phyloP scores from a whole-genome alignment of 495 filamentous ascomycete genomes.

The Lichina pygmaea region DNA sequence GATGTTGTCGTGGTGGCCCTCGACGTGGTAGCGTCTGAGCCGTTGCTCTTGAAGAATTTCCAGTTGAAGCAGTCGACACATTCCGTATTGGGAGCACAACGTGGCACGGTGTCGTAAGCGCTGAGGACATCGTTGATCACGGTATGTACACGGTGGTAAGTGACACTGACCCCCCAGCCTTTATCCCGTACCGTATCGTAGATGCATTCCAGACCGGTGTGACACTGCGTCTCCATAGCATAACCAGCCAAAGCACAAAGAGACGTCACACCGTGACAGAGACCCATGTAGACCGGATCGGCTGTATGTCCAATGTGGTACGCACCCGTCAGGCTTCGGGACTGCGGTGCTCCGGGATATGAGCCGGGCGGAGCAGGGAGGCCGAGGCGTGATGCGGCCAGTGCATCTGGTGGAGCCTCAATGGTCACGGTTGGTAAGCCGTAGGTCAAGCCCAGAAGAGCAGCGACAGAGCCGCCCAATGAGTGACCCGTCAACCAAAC shows the following conservation, averaged over 20 bases:
- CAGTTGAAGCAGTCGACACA: constrained; percentile 79
- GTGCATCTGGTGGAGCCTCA: constrained; percentile 69
- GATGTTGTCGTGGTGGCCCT: constrained; percentile 24
- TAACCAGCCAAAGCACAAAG: constrained; percentile 83
- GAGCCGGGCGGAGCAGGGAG: constrained; percentile 64
- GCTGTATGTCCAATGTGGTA: constrained; percentile 91
- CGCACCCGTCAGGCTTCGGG: constrained; percentile 43
- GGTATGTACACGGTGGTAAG: constrained; percentile 57
- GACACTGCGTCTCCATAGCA: constrained; percentile 74
- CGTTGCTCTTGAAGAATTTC: constrained; percentile 86
- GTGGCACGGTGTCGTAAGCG: constrained; percentile 49
- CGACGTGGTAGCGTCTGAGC: constrained; percentile 42
- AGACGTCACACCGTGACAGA: constrained; percentile 71
- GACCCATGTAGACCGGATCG: constrained; percentile 83
- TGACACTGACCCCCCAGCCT: constrained; percentile 66
- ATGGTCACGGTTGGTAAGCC: constrained; percentile 73
- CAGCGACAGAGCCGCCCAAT: constrained; percentile 63
- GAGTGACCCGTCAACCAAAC: constrained; percentile 83
- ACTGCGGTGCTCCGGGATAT: constrained; percentile 39
- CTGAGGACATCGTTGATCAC: constrained; percentile 71
- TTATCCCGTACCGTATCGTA: constrained; percentile 82
- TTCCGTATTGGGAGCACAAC: constrained; percentile 44
- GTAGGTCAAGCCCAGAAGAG: constrained; percentile 70
- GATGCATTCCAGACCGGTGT: constrained; percentile 62
- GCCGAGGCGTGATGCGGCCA: constrained; percentile 62